A percentile compares a stretch with the other conserved stretches of the same genome.
phyloP scores from a whole-genome alignment of 148 eudicot species.

The Diospyros lotus region DNA sequence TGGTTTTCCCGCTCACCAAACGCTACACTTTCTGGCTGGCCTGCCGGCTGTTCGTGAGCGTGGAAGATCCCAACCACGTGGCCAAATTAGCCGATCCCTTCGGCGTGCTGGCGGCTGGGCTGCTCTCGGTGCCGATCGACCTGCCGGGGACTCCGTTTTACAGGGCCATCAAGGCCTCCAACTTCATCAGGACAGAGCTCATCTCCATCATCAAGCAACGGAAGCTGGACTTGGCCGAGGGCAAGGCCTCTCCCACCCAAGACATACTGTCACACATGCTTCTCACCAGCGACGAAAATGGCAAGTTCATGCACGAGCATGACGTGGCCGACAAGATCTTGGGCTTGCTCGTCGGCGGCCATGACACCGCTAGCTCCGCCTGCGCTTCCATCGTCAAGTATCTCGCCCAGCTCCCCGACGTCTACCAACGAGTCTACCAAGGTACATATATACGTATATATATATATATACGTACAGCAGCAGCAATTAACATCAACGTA shows the following conservation, averaged over 20 bases:
- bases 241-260: constrained; percentile 1
- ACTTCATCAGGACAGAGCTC: constrained; percentile 1
- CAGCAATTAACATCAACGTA: too few relatives aligned
- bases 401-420: constrained; percentile 4
- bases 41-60: constrained; percentile 9
- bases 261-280: constrained; percentile 12
- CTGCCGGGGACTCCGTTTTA: constrained; percentile 2
- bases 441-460: not conserved
- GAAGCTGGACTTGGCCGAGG: constrained; percentile 2
- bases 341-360: constrained; percentile 4
- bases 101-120: not conserved
- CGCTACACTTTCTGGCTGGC: constrained; percentile 17
- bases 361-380: constrained; percentile 8
- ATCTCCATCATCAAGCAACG: not conserved
- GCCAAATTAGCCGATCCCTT: not conserved
- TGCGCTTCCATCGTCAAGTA: constrained; percentile 5
- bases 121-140: not conserved
- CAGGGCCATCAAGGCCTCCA: not conserved
- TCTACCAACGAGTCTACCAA: not conserved
- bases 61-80: not conserved
- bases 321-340: constrained; percentile 6
- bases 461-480: not conserved
- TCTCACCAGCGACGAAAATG: not conserved
- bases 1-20: constrained; percentile 18
- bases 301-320: constrained; percentile 1